Evolutionary conservation across 257 asterid species (phyloP).

Genomic region (Anisodus tanguticus): DNA sequence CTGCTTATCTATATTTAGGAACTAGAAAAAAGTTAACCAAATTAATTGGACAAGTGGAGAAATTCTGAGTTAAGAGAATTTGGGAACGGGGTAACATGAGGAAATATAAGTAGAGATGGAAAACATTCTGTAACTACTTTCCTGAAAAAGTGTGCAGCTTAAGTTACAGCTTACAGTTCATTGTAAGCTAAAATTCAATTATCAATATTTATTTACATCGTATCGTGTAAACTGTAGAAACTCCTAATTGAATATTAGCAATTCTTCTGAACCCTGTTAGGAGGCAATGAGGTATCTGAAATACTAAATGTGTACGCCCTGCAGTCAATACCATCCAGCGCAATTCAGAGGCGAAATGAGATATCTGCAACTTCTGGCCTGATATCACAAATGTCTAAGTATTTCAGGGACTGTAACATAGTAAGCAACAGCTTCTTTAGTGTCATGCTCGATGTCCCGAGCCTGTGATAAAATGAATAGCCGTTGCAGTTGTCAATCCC

Average conservation of each 20-base stretch:
- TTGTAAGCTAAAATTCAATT: not conserved
- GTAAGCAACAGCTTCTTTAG: not conserved
- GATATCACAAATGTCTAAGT: not conserved
- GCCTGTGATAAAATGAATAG: conserved; percentile 27
- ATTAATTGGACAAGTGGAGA: conserved; percentile 9
- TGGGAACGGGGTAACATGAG: not conserved
- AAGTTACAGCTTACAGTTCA: conserved; percentile 10
- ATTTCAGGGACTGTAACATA: conserved; percentile 1
- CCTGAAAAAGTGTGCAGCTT: not conserved
- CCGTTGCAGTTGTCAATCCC: conserved; percentile 29
- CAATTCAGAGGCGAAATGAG: conserved; percentile 21
- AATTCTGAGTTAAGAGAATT: not conserved
- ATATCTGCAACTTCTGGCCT: not conserved
- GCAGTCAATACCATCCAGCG: not conserved
- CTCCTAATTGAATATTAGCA: conserved; percentile 12
- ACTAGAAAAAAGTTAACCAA: conserved; percentile 20
- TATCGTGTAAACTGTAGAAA: not conserved
- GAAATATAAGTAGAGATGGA: not conserved
- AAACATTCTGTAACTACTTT: conserved; percentile 1
- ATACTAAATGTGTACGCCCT: conserved; percentile 1
- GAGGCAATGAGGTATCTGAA: conserved; percentile 13
- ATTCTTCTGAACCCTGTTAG: not conserved
- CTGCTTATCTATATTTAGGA: conserved; percentile 3
- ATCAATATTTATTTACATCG: conserved; percentile 19
- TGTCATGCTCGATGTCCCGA: conserved; percentile 15